These are phyloP conservation scores for Apodospora peruviana DNA, from an alignment of 495 filamentous ascomycete species.

Conservation along the genomic window DNA sequence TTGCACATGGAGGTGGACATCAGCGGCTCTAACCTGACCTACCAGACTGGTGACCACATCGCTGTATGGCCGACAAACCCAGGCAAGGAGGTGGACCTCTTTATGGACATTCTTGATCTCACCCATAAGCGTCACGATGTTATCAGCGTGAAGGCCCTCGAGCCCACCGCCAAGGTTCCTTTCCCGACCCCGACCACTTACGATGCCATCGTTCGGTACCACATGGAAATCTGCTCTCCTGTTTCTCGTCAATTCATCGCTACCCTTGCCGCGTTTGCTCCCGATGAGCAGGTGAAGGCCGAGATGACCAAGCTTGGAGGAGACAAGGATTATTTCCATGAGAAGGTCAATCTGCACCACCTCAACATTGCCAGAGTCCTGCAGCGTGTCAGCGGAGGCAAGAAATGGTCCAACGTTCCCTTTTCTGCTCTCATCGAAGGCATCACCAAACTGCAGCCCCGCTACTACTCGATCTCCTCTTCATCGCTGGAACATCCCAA, in stretches of 20 bases:
- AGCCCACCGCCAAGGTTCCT: conserved; percentile 93
- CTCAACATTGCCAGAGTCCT: conserved; percentile 89
- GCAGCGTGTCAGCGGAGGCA: conserved; percentile 60
- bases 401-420: conserved; percentile 76
- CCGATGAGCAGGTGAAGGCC: conserved; percentile 72
- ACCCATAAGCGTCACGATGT: conserved; percentile 72
- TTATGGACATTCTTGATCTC: conserved; percentile 75
- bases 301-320: conserved; percentile 83
- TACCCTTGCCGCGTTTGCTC: conserved; percentile 82
- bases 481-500: conserved; percentile 92
- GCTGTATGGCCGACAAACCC: conserved; percentile 97
- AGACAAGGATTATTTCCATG: conserved; percentile 95
- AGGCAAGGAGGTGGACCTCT: conserved; percentile 85
- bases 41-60: conserved; percentile 96
- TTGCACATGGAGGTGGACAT: conserved; percentile 96
- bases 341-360: conserved; percentile 74
- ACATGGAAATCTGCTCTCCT: conserved; percentile 93
- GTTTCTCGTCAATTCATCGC: conserved; percentile 95
- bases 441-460: conserved; percentile 88
- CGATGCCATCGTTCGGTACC: conserved; percentile 89
- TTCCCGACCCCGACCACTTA: conserved; percentile 97
- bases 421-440: conserved; percentile 96
- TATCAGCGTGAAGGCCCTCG: conserved; percentile 84
- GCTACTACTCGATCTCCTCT: conserved; percentile 99
- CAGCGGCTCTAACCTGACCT: conserved; percentile 75